A percentile compares a stretch with the other conserved stretches of the same genome.
These are phyloP conservation scores for Entomortierella chlamydospora DNA, from an alignment of 192 early-diverging fungal species.

Conservation along the genomic window DNA sequence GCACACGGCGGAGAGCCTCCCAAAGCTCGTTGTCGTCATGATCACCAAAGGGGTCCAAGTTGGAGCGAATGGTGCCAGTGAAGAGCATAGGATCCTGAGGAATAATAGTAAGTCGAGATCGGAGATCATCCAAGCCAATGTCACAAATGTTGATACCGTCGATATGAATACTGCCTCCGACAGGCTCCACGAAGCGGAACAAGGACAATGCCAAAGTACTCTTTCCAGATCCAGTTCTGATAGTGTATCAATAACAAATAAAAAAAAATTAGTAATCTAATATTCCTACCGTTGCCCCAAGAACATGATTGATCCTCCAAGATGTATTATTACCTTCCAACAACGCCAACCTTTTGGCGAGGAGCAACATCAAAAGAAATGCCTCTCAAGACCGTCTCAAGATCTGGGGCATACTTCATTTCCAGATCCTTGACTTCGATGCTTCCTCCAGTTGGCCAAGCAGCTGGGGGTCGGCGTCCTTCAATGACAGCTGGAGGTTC, in stretches of 20 bases:
- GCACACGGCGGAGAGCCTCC: constrained; percentile 81
- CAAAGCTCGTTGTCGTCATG: constrained; percentile 80
- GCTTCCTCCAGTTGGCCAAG: constrained; percentile 73
- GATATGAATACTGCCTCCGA: constrained; percentile 72
- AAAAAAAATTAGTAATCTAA: not conserved
- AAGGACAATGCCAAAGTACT: constrained; percentile 79
- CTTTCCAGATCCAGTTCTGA: constrained; percentile 86
- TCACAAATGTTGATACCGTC: constrained; percentile 79
- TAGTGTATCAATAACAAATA: constrained; percentile 16
- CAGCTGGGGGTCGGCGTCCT: constrained; percentile 58
- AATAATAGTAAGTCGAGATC: constrained; percentile 81
- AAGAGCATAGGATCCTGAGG: constrained; percentile 81
- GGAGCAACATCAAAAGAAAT: constrained; percentile 69
- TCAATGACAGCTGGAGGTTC: constrained; percentile 74
- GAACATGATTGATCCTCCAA: too few species aligned
- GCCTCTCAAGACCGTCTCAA: constrained; percentile 72
- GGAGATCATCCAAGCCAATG: constrained; percentile 79
- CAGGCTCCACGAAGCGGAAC: constrained; percentile 84
- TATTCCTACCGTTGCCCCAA: too few species aligned
- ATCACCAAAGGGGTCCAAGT: constrained; percentile 89
- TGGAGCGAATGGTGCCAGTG: constrained; percentile 79
- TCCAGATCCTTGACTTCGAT: constrained; percentile 73
- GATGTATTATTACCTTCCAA: constrained; percentile 68
- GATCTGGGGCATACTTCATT: constrained; percentile 76
- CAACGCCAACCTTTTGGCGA: constrained; percentile 81